Evolutionary conservation across 2,329 filamentous ascomycete species (phyloP), one percentile per base, ranked within the genome.

Genomic region (Phoma sp.): DNA sequence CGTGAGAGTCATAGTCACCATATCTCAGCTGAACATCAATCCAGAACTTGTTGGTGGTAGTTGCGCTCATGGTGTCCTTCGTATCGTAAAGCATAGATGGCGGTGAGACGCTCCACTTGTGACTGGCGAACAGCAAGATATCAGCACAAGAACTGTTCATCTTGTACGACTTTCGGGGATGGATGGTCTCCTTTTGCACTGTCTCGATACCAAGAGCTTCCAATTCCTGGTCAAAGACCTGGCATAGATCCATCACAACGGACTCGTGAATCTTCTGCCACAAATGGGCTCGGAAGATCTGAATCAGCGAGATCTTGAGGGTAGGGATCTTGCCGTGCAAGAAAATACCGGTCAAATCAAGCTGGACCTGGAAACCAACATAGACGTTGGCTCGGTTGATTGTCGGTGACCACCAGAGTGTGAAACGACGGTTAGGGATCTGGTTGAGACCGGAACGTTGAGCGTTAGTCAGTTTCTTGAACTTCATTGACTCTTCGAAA

Each of bases 241-340:
- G 96, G 66, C 95, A 98, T 70, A 99, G 77, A 82, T 99, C 95
- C 95, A 99, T 99, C 30, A 97, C 93, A 0, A 98, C 93, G 0
- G 90, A 96, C 77, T 99, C 95, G 76, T 99, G 96, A 41, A 99
- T 98, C 82, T 99, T 99, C 76, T 99, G 95, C 95, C 95, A 99
- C 81, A 99, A 87, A 85, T 99, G 95, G 47, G 96, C 95, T 73
- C 95, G 89, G 90, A 99, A 99, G 67, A 99, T 99, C 73, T 99
- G 95, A 57, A 99, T 99, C 48, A 99, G 81, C 0, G 93, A 97
- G 59, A 99, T 99, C 79, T 99, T 99, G 38, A 99, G 78, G 0
- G 95, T 99, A 0, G 95, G 96, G 52, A 99, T 99, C 78, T 99
- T 99, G 67, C 95, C 95, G 80, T 99, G 96, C 72, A 99, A 83